These are phyloP conservation scores for Cryptosporidium canis DNA, from an alignment of 169 alveolate genomes.

Conservation along the genomic window DNA sequence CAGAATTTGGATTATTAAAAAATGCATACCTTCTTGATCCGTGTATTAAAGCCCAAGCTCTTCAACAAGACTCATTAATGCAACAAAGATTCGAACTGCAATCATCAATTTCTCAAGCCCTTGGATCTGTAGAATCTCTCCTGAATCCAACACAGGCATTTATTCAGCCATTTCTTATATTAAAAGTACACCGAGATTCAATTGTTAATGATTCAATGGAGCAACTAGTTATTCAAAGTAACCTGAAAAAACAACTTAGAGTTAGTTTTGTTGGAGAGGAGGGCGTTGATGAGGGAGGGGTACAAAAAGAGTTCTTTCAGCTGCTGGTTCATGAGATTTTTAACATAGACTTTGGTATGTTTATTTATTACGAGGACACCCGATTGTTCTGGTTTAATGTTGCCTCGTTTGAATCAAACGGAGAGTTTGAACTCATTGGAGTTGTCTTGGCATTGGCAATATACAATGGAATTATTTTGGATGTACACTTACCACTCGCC, in stretches of 20 bases:
- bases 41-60: slow-evolving; percentile 16
- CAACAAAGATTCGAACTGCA: slow-evolving; percentile 54
- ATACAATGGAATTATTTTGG: slow-evolving; percentile 86
- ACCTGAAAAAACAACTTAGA: slow-evolving; percentile 77
- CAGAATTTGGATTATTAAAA: slow-evolving; percentile 22
- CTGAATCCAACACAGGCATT: slow-evolving; percentile 6
- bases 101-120: slow-evolving; percentile 29
- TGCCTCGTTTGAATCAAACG: slow-evolving; percentile 80
- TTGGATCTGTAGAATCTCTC: slow-evolving; percentile 32
- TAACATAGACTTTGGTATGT: slow-evolving; percentile 90
- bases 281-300: slow-evolving; percentile 95
- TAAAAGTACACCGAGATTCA: slow-evolving; percentile 72
- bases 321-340: slow-evolving; percentile 86
- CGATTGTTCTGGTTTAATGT: slow-evolving; percentile 88
- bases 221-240: slow-evolving; percentile 31
- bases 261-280: slow-evolving; percentile 88
- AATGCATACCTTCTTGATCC: slow-evolving; percentile 21
- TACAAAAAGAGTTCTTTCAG: slow-evolving; percentile 88
- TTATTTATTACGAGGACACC: slow-evolving; percentile 81
- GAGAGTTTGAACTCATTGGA: slow-evolving; percentile 89
- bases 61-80: slow-evolving; percentile 47
- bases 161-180: slow-evolving; percentile 68
- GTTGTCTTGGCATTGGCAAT: slow-evolving; percentile 89
- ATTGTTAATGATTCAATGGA: slow-evolving; percentile 74
- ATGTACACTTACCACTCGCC: slow-evolving; percentile 87